These are phyloP conservation scores for Davidsoniella virescens DNA, from an alignment of 2,329 filamentous ascomycete species.

Conservation along the genomic window DNA sequence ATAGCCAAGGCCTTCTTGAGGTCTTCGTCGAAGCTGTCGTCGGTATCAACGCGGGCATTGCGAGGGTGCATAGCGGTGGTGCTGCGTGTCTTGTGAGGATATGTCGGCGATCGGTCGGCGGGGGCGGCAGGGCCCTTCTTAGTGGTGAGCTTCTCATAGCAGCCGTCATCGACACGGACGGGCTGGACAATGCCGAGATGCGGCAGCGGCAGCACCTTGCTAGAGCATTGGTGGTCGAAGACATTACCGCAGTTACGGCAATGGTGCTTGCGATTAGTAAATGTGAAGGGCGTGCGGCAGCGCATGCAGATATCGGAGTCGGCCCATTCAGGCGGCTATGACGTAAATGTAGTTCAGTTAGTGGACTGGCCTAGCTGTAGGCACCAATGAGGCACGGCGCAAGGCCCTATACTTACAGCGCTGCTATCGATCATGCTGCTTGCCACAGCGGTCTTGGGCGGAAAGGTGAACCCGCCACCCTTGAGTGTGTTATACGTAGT, in stretches of 20 bases:
- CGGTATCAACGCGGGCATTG: conserved; percentile 52
- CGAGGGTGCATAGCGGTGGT: conserved; percentile 70
- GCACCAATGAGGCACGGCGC: not conserved
- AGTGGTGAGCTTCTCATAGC: conserved; percentile 74
- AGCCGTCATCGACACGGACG: conserved; percentile 91
- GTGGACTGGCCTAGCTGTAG: not conserved
- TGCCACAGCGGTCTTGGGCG: conserved; percentile 70
- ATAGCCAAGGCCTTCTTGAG: conserved; percentile 86
- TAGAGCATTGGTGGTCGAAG: conserved; percentile 89
- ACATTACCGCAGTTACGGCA: conserved; percentile 96
- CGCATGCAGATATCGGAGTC: conserved; percentile 99
- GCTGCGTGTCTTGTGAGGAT: conserved; percentile 47
- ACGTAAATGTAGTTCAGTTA: not conserved
- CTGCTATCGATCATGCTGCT: conserved; percentile 97
- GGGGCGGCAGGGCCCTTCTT: conserved; percentile 31
- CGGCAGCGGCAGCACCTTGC: conserved; percentile 72
- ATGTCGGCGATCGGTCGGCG: conserved; percentile 31
- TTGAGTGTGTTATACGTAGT: conserved; percentile 76
- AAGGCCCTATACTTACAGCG: conserved; percentile 46
- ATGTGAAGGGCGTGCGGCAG: conserved; percentile 86
- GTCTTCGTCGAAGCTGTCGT: conserved; percentile 88
- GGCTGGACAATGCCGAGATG: conserved; percentile 84
- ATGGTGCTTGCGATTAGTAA: conserved; percentile 96
- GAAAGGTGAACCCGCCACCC: conserved; percentile 64
- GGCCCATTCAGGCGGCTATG: conserved; percentile 82